Conservation (phyloP, 2,329 filamentous ascomycete species). For the Aspergillus carbonarius region DNA sequence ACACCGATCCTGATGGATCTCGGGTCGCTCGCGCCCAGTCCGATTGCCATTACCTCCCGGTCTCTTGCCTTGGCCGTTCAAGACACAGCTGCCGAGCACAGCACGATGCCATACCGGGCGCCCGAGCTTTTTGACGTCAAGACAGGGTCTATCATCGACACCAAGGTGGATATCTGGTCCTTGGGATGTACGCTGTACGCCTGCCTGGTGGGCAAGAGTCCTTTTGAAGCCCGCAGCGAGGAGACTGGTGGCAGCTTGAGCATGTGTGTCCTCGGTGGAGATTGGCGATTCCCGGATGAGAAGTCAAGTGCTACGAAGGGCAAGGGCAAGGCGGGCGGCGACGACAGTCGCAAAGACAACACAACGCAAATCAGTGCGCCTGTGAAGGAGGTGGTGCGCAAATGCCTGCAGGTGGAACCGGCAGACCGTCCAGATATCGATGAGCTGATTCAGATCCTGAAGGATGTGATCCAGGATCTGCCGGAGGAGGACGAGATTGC, state of each 20-base stretch:
- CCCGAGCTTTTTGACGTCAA: constrained; percentile 98
- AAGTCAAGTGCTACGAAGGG: constrained; percentile 60
- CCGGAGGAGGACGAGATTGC: constrained; percentile 59
- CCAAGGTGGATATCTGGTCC: constrained; percentile 97
- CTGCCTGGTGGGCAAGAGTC: constrained; percentile 92
- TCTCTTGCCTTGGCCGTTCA: constrained; percentile 89
- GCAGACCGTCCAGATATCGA: constrained; percentile 83
- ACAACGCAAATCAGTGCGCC: constrained; percentile 69
- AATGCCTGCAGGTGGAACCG: constrained; percentile 83
- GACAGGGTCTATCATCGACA: constrained; percentile 86
- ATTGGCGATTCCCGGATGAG: constrained; percentile 96
- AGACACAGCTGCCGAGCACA: constrained; percentile 92
- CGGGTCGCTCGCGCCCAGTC: constrained; percentile 83
- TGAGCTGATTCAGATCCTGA: constrained; percentile 76
- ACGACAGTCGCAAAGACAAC: constrained; percentile 31
- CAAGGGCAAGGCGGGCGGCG: constrained; percentile 50
- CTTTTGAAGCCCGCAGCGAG: constrained; percentile 92
- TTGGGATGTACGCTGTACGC: constrained; percentile 97
- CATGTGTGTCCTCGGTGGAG: constrained; percentile 87
- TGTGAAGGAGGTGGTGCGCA: constrained; percentile 83
- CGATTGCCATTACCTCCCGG: constrained; percentile 83
- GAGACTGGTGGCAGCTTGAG: constrained; percentile 93
- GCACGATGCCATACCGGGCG: constrained; percentile 96
- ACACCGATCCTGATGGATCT: constrained; percentile 96
- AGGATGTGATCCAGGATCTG: constrained; percentile 66